phyloP scores from a whole-genome alignment of 2,329 filamentous ascomycete species.

The Akanthomyces dipterigenus region DNA sequence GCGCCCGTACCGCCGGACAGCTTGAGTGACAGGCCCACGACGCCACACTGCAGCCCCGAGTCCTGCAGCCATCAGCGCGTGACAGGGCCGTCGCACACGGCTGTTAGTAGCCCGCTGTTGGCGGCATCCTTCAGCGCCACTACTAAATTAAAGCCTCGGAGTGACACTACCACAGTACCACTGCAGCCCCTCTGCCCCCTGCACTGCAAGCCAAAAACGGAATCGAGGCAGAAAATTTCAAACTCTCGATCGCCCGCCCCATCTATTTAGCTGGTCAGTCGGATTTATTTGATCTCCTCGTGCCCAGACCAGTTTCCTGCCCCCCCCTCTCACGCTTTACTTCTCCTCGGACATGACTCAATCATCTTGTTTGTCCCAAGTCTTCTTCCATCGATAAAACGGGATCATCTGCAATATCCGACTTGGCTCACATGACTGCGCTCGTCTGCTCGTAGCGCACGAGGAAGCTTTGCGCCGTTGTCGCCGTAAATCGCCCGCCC shows the following conservation, averaged over 20 bases:
- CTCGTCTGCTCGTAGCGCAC: background rate
- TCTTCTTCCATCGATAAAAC: no score
- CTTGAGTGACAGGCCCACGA: background rate
- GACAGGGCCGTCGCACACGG: background rate
- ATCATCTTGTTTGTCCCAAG: background rate
- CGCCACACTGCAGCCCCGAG: background rate
- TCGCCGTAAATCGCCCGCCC: background rate
- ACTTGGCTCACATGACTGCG: background rate
- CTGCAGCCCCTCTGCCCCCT: background rate
- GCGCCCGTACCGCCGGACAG: background rate
- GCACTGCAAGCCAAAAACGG: background rate
- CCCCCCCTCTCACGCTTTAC: background rate
- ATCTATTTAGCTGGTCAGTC: background rate
- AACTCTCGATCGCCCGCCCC: background rate
- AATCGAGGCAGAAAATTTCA: background rate
- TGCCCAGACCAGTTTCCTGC: background rate
- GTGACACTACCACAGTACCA: background rate
- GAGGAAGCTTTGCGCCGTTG: background rate
- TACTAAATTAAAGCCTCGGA: background rate
- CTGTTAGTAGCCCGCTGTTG: no score
- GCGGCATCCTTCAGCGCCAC: background rate
- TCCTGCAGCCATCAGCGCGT: no score
- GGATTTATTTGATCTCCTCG: background rate
- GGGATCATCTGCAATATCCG: background rate
- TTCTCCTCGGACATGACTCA: background rate